phyloP scores from a whole-genome alignment of 1,284 basidiomycete genomes.

The Peniophora sp. region DNA sequence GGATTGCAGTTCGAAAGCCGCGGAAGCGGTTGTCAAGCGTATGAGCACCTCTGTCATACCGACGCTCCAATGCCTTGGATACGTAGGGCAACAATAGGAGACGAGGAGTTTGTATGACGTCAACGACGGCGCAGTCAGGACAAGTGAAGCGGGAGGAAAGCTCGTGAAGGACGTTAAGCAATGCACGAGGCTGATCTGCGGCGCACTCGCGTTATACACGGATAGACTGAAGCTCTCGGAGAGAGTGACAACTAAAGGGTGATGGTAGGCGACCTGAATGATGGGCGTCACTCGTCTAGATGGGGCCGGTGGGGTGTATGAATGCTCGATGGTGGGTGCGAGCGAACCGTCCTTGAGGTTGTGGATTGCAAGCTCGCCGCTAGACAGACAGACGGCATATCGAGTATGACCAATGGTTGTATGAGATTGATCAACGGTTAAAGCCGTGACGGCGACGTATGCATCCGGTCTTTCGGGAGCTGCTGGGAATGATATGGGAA shows the following conservation, averaged over 20 bases:
- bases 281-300: slow-evolving; percentile 36
- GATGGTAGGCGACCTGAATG: slow-evolving; percentile 64
- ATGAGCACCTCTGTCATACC: slow-evolving; percentile 56
- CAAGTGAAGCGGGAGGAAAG: slow-evolving; percentile 63
- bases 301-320: slow-evolving; percentile 38
- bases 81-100: slow-evolving; percentile 68
- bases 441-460: slow-evolving; percentile 40
- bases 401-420: slow-evolving; percentile 26
- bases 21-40: slow-evolving; percentile 10
- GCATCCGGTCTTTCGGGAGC: too few relatives aligned
- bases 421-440: slow-evolving; percentile 65
- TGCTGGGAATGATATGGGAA: slow-evolving; percentile 13
- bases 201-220: slow-evolving; percentile 55
- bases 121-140: slow-evolving; percentile 51
- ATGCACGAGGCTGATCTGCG: slow-evolving; percentile 44
- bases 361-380: slow-evolving; percentile 56
- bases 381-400: slow-evolving; percentile 55
- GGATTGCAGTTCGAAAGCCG: slow-evolving; percentile 17
- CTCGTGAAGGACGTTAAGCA: slow-evolving; percentile 67
- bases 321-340: slow-evolving; percentile 30
- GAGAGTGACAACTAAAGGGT: slow-evolving; percentile 66
- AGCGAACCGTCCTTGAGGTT: slow-evolving; percentile 14
- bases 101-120: slow-evolving; percentile 63
- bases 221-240: slow-evolving; percentile 59
- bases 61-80: slow-evolving; percentile 73